Base-by-base conservation (phyloP, 192 early-diverging fungal genomes). In the Entomortierella parvispora region DNA sequence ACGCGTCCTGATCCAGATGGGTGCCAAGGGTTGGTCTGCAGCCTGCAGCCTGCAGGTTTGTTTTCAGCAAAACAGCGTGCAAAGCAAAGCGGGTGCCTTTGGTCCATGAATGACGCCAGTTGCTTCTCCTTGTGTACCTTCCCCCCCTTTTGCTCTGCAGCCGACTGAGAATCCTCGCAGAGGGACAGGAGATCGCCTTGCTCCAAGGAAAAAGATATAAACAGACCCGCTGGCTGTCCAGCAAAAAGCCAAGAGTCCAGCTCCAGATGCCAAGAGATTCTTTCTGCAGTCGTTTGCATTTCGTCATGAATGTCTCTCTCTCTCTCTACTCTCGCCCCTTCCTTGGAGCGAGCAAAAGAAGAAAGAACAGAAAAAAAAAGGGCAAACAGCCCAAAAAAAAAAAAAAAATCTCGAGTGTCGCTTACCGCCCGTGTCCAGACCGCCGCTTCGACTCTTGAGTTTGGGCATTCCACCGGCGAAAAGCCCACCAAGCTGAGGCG, bases 401-500 rank as follows among this genome's bases (percentile, higher is more conserved):
- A 26, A 31, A n/a, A 61, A 28, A 28, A 37, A 15, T 56, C 31
- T 25, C 34, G n/a, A 18, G 5, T 52, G 25, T 59, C 11, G 31
- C 46, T 68, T 80, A 71, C 81, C 81, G 50, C 83, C 84, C 56
- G 71, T 85, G 47, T 79, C 82, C 47, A 86, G 81, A 28, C 86
- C 87, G 23, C 84, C 87, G 23, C 70, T 65, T 69, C 87, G 83
- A 69, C 82, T 83, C 80, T 81, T 83, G 20, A 91, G 69, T 60
- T 86, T 91, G 42, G 90, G 90, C 78, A 87, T 87, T 52, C 86
- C 90, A 43, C 82, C 82, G 10, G 88, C 71, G 81, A 91, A 89
- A 44, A 91, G 79, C 22, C 85, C 84, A 18, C 87, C 90, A 5
- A 89, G 62, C 18, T 85, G 82, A 3, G 84, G 82, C 44, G 82